Base-by-base conservation (phyloP, 495 filamentous ascomycete genomes). In the Emericellopsis terricola region DNA sequence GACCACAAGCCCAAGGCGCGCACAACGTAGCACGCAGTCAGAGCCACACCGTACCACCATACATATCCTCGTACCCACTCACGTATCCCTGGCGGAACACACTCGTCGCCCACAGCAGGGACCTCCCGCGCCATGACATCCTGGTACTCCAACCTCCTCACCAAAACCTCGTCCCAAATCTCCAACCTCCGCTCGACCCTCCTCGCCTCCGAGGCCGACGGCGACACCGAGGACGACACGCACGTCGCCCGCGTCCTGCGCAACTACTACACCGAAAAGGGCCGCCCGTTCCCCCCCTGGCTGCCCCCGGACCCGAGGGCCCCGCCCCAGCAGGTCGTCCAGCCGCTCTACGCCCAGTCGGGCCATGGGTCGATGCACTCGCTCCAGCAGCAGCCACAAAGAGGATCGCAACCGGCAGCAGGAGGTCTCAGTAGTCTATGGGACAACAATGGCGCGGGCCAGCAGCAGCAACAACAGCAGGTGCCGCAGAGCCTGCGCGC, bases 231-330 rank as follows among this genome's bases (percentile, higher is more conserved):
- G 58, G 85, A 94, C 57, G 79, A 89, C 60, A 86, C 84, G 1
- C 84, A 94, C 58, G 76, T 97, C 49, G 87, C 81, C 57, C 79
- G 86, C 49, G 86, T 92, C 10, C 73, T 97, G n/a, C 79, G 89
- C 34, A 78, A 73, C 37, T 93, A 96, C 65, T 97, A 97, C 61
- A 71, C 59, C 23, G 89, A 96, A 49, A 91, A 91, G 45, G 76
- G 75, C 41, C 72, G 75, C 11, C 69, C 78, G 0, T 83, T 83
- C 47, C 89, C 89, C 6, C 54, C 61, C 39, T 97, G 89, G 89
- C 78, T 97, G 8, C 84, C 80, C 17, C 80, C 78, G 10, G 82
- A 84, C 44, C 84, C 85, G 3, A 82, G 80, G 46, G 73, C 69
- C 3, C 69, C 66, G 19, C 61, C 73, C 15, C 65, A 71, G 0